Evolutionary conservation across 148 eudicot species (phyloP).

Genomic region (Tetragonia tetragonoides): DNA sequence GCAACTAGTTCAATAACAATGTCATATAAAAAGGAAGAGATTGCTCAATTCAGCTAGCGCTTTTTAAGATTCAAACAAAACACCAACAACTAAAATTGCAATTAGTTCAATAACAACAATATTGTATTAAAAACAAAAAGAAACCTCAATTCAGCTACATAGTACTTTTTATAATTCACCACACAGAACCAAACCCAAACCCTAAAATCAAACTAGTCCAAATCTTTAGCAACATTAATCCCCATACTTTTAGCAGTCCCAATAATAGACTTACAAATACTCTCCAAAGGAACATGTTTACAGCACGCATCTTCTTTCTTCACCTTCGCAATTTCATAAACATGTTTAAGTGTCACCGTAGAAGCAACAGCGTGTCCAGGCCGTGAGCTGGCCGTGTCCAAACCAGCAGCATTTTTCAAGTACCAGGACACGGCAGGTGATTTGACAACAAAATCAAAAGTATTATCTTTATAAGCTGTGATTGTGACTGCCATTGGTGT

Average conservation of each 20-base stretch:
- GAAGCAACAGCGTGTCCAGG: conserved; percentile 69
- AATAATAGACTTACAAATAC: conserved; percentile 68
- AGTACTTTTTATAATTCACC: no score
- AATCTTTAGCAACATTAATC: conserved; percentile 58
- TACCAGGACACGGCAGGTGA: conserved; percentile 82
- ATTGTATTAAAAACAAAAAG: background rate
- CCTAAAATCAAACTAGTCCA: conserved; percentile 41
- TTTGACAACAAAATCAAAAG: conserved; percentile 73
- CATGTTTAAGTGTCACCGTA: conserved; percentile 56
- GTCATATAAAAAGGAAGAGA: background rate
- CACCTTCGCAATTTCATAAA: conserved; percentile 82
- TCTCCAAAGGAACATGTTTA: conserved; percentile 58
- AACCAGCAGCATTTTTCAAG: conserved; percentile 78
- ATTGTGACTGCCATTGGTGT: conserved; percentile 79
- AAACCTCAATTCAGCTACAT: background rate
- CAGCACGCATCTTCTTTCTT: conserved; percentile 71
- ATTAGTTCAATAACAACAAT: no score
- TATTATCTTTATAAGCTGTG: conserved; percentile 78
- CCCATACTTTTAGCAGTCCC: conserved; percentile 92
- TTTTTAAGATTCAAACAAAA: background rate
- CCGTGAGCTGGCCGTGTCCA: conserved; percentile 62
- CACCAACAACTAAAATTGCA: background rate
- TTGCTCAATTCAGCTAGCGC: background rate
- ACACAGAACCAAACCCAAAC: conserved; percentile 10
- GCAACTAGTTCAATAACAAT: background rate